Conservation (phyloP, 768 basidiomycete species). For the Galerina marginata region DNA sequence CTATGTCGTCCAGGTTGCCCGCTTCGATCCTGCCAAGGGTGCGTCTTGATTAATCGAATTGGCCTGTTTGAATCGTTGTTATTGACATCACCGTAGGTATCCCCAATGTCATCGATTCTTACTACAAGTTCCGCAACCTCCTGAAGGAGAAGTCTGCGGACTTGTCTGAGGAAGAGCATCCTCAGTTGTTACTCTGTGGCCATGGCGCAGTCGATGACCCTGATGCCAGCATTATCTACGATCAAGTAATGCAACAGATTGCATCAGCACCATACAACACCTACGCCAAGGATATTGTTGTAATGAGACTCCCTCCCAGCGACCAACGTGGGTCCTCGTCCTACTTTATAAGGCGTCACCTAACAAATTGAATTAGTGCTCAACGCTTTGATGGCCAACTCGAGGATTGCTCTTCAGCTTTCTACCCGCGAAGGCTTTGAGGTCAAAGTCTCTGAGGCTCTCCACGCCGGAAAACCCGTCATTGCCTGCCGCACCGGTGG, state of each 20-base stretch:
- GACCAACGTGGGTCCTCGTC: constrained; percentile 68
- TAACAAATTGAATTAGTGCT: constrained; percentile 55
- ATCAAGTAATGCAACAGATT: constrained; percentile 71
- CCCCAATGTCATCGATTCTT: constrained; percentile 86
- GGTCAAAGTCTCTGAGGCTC: constrained; percentile 95
- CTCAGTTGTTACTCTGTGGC: constrained; percentile 84
- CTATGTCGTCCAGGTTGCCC: constrained; percentile 91
- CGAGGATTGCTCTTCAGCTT: constrained; percentile 89
- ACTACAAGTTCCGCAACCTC: constrained; percentile 78
- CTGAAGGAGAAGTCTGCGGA: constrained; percentile 52
- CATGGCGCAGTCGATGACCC: constrained; percentile 96
- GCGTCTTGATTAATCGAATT: not conserved
- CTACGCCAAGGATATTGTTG: constrained; percentile 68
- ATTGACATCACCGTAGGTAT: constrained; percentile 54
- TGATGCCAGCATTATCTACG: constrained; percentile 92
- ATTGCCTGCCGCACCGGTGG: constrained; percentile 88
- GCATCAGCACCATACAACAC: constrained; percentile 53
- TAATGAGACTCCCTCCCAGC: constrained; percentile 82
- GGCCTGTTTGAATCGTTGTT: not conserved
- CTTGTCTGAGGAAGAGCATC: constrained; percentile 55
- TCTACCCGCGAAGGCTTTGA: constrained; percentile 96
- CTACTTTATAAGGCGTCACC: constrained; percentile 26
- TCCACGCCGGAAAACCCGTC: constrained; percentile 88
- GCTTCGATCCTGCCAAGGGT: constrained; percentile 84
- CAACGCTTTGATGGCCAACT: constrained; percentile 87